Evolutionary conservation across 139 green algal genomes (phyloP), one percentile per base, ranked within the genome.

Genomic region (Ostreobium quekettii): DNA sequence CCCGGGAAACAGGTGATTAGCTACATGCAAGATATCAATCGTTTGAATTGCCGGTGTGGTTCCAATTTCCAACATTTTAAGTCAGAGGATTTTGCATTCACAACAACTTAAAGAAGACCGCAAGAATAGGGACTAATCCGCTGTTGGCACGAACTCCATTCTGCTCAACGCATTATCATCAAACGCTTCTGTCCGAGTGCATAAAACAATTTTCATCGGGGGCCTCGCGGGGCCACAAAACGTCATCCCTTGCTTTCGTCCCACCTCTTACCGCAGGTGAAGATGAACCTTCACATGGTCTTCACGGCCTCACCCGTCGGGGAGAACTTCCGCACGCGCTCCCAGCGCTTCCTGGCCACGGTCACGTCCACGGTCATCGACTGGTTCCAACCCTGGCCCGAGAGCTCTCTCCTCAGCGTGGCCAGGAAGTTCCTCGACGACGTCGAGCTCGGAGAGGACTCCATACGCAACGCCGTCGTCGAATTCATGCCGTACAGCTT

Each of bases 401-500:
- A 95, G 72, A 70, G 69, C 35, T 90, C 83, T 32, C 78, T 95
- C 48, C 84, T 86, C 70, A 82, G 72, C 33, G 89, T 95, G 63
- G 86, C 87, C 36, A 82, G 85, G 64, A 87, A 83, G 70, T 95
- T 95, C 81, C 69, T 95, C 71, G 79, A 90, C n/a, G 86, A 92
- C 36, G 66, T 88, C 22, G 72, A 86, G 49, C 64, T 88, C 48
- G 87, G 80, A 39, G 73, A 77, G 8, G 87, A 90, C 3, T 46
- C 77, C 8, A 75, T 90, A 26, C 77, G 83, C 60, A 73, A 77
- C 32, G 83, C 82, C 0, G 86, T 93, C 29, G 80, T 88, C 26
- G 86, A 93, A 49, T 95, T 95, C 75, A 92, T 95, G 83, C 87
- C 89, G 11, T 89, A 85, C 81, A 85, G 75, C 31, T 95, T 95